phyloP scores from a whole-genome alignment of 495 filamentous ascomycete genomes.

The Talaromyces nanjingensis region DNA sequence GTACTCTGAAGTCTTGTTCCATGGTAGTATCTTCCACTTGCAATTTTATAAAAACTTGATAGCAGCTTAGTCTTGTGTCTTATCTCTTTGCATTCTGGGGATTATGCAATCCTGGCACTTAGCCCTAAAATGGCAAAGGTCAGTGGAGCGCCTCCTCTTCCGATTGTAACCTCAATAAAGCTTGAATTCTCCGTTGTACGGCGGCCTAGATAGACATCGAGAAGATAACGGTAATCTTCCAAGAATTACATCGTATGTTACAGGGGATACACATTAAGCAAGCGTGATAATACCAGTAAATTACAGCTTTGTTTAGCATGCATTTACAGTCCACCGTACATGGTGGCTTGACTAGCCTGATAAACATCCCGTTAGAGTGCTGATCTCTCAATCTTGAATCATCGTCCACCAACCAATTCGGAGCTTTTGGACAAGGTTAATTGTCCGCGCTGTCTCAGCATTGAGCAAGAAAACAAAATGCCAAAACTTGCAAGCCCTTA shows the following conservation, averaged over 20 bases:
- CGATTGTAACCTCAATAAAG: not conserved
- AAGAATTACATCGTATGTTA: not conserved
- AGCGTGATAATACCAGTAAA: not conserved
- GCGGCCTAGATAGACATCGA: not conserved
- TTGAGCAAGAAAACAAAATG: not conserved
- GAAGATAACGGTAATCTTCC: not conserved
- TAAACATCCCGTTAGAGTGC: not conserved
- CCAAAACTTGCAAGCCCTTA: not conserved
- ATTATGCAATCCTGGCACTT: not conserved
- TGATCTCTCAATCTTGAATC: not conserved
- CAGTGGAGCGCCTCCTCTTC: not conserved
- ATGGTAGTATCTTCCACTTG: too few relatives aligned
- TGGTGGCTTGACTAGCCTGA: not conserved
- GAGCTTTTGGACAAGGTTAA: not conserved
- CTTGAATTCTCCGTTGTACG: not conserved
- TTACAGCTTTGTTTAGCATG: not conserved
- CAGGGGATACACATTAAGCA: too few relatives aligned
- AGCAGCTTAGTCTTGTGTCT: not conserved
- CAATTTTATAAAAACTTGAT: not conserved
- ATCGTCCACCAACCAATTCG: not conserved
- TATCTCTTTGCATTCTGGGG: not conserved
- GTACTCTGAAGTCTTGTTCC: too few relatives aligned
- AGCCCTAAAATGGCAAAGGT: not conserved
- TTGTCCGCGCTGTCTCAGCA: not conserved
- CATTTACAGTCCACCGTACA: not conserved